Evolutionary conservation across 176 grass and related monocot species (phyloP).

Genomic region (Hordeum marinum): DNA sequence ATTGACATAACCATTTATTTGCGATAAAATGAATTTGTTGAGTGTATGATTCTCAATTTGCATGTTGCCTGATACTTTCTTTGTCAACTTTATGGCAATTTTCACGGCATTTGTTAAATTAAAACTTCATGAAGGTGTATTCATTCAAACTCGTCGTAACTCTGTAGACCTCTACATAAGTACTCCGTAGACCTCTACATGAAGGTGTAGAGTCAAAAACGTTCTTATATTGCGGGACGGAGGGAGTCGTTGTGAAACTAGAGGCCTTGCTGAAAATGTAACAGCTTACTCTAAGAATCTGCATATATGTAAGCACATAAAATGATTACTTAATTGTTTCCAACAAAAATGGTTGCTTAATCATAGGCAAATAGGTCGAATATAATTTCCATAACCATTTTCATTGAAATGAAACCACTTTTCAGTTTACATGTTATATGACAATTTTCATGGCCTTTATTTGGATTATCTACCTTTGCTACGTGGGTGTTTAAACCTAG

Average conservation of each 20-base stretch:
- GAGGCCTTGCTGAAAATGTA: not conserved
- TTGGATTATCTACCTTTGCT: not conserved
- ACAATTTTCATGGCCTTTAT: not conserved
- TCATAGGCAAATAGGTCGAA: not conserved
- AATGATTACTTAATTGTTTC: no score
- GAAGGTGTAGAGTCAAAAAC: no score
- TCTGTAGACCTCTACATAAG: not conserved
- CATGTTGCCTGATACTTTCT: not conserved
- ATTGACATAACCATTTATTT: not conserved
- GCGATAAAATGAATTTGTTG: not conserved
- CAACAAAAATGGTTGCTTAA: not conserved
- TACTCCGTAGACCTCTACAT: no score
- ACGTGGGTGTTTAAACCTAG: not conserved
- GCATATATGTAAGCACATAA: not conserved
- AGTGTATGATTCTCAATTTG: not conserved
- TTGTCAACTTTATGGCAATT: not conserved
- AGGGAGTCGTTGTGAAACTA: not conserved
- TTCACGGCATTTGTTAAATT: not conserved
- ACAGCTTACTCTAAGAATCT: not conserved
- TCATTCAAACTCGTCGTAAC: not conserved
- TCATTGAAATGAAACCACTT: not conserved
- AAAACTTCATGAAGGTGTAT: not conserved
- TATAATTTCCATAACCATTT: not conserved
- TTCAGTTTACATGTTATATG: not conserved
- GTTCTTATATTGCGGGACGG: no score